Conservation (phyloP, 805 yeast species). For the Isabelozyma pseudorhagii region DNA sequence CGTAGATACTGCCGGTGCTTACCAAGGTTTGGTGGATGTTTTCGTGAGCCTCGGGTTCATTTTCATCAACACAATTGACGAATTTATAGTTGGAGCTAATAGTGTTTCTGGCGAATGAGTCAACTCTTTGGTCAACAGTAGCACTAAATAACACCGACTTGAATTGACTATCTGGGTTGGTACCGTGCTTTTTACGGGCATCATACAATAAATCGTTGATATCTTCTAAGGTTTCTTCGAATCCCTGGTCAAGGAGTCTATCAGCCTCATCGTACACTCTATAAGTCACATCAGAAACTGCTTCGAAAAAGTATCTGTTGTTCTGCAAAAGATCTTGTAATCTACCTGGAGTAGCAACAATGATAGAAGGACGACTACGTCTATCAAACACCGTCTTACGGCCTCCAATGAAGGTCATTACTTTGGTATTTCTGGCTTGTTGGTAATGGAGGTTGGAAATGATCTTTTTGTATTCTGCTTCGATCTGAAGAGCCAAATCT, state of each 20-base stretch:
- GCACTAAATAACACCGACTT: slow-evolving; percentile 85
- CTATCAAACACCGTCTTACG: slow-evolving; percentile 31
- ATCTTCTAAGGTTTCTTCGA: slow-evolving; percentile 59
- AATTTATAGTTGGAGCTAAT: slow-evolving; percentile 54
- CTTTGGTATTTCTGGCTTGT: slow-evolving; percentile 11
- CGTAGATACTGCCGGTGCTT: slow-evolving; percentile 50
- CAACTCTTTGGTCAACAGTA: slow-evolving; percentile 71
- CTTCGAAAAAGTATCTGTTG: slow-evolving; percentile 36
- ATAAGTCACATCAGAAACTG: slow-evolving; percentile 54
- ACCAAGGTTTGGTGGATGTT: slow-evolving; percentile 68
- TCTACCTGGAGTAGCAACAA: slow-evolving; percentile 91
- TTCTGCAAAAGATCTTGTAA: slow-evolving; percentile 57
- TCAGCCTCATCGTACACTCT: slow-evolving; percentile 91
- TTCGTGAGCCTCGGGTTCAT: slow-evolving; percentile 74
- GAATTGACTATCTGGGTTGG: slow-evolving; percentile 28
- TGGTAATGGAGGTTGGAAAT: slow-evolving; percentile 16
- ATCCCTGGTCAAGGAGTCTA: slow-evolving; percentile 77
- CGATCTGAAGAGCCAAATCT: slow-evolving; percentile 83
- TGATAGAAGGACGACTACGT: slow-evolving; percentile 50
- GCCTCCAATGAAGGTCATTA: slow-evolving; percentile 66
- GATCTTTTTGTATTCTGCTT: slow-evolving; percentile 56
- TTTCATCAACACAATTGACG: slow-evolving; percentile 71
- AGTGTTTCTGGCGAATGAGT: slow-evolving; percentile 57
- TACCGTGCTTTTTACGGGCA: slow-evolving; percentile 18
- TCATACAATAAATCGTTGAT: slow-evolving; percentile 50